Conservation (phyloP, 768 basidiomycete genomes). For the Lentinula edodes region DNA sequence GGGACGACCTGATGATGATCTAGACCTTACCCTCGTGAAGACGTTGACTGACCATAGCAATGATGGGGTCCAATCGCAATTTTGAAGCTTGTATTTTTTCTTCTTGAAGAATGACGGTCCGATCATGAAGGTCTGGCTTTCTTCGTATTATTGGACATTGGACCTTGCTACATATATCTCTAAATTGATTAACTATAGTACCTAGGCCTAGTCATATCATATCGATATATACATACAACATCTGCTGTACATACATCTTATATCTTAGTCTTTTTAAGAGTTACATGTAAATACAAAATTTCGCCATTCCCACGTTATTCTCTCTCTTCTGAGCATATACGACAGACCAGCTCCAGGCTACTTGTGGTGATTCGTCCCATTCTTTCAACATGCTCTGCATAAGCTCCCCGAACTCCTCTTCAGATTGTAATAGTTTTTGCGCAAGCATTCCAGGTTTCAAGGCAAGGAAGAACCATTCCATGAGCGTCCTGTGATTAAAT, state of each 20-base stretch:
- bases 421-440: neutral
- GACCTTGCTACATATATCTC: too few relatives aligned
- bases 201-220: too few relatives aligned
- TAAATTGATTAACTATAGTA: too few relatives aligned
- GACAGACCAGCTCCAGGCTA: conserved; percentile 2
- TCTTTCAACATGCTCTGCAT: neutral
- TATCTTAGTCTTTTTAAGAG: too few relatives aligned
- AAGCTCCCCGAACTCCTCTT: conserved; percentile 3
- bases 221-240: neutral
- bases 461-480: neutral
- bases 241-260: too few relatives aligned
- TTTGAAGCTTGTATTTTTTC: too few relatives aligned
- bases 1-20: neutral
- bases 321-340: conserved; percentile 2
- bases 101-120: too few relatives aligned
- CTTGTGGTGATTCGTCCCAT: conserved; percentile 3
- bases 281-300: neutral
- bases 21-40: too few relatives aligned
- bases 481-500: neutral
- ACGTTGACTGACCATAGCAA: too few relatives aligned
- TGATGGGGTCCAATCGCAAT: too few relatives aligned
- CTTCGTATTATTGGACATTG: too few relatives aligned
- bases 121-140: too few relatives aligned
- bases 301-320: neutral
- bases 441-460: neutral